These are phyloP conservation scores for Tulasnella sp. DNA, from an alignment of 768 basidiomycete species.

Conservation along the genomic window DNA sequence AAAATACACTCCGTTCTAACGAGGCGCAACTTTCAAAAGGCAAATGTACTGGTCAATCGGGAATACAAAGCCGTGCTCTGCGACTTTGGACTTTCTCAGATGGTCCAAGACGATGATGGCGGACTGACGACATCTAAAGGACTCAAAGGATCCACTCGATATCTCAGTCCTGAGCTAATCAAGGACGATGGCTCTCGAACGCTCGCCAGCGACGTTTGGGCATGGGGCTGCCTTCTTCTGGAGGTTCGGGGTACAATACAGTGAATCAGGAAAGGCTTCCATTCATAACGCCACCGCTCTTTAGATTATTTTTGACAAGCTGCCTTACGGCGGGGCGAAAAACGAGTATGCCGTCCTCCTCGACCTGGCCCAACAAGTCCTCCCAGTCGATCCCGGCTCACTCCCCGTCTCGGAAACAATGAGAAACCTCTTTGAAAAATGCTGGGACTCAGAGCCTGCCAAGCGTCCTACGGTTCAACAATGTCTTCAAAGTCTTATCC, in stretches of 20 bases:
- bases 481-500: neutral
- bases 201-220: neutral
- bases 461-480: neutral
- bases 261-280: too few species aligned
- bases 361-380: neutral
- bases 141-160: neutral
- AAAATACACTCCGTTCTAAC: neutral
- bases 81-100: constrained; percentile 12
- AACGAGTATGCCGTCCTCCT: neutral
- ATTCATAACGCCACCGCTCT: too few species aligned
- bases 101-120: neutral
- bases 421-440: neutral
- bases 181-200: neutral
- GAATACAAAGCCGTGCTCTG: neutral
- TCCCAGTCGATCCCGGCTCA: neutral
- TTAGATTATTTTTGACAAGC: neutral
- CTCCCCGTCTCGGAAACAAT: neutral
- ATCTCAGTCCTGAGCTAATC: neutral
- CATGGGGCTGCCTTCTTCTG: constrained; percentile 4
- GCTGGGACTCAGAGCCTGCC: neutral
- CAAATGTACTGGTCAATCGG: neutral
- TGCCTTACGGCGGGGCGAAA: neutral
- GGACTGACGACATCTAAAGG: neutral
- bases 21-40: neutral
- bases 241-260: too few species aligned